Conservation (phyloP, 23 red algal species). For the Gracilaria caudata region DNA sequence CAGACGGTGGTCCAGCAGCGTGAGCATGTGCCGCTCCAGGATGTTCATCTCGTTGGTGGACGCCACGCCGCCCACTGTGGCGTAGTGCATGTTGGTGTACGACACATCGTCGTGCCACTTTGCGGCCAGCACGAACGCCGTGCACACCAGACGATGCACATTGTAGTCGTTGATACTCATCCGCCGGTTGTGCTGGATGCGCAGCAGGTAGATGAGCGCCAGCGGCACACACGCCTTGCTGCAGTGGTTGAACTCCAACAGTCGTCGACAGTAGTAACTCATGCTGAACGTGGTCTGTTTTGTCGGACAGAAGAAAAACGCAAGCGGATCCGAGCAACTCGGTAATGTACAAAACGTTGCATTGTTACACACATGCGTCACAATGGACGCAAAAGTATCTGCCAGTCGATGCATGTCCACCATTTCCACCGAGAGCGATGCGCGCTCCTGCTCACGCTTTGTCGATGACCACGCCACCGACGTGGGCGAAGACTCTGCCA, state of each 20-base stretch:
- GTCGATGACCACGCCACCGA: background rate
- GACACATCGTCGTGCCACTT: conserved; percentile 78
- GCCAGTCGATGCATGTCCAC: background rate
- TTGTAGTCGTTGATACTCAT: conserved; percentile 48
- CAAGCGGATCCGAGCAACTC: background rate
- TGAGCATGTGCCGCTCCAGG: conserved; percentile 71
- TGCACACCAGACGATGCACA: conserved; percentile 85
- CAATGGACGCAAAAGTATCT: conserved; percentile 11
- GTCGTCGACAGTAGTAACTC: conserved; percentile 21
- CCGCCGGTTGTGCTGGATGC: background rate
- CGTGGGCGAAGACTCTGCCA: background rate
- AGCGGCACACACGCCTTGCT: conserved; percentile 14
- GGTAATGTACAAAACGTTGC: background rate
- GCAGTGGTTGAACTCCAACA: conserved; percentile 22
- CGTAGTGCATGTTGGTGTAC: conserved; percentile 74
- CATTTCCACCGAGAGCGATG: background rate
- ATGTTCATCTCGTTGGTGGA: conserved; percentile 59
- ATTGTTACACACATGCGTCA: background rate
- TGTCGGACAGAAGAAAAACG: conserved; percentile 37
- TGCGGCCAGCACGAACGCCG: conserved; percentile 70
- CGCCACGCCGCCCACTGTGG: conserved; percentile 62
- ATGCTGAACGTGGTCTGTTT: conserved; percentile 7
- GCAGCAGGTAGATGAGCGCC: conserved; percentile 19
- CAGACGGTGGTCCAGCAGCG: conserved; percentile 31
- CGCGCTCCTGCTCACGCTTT: background rate